Evolutionary conservation across 257 asterid species (phyloP).

Genomic region (Solanum dulcamara): DNA sequence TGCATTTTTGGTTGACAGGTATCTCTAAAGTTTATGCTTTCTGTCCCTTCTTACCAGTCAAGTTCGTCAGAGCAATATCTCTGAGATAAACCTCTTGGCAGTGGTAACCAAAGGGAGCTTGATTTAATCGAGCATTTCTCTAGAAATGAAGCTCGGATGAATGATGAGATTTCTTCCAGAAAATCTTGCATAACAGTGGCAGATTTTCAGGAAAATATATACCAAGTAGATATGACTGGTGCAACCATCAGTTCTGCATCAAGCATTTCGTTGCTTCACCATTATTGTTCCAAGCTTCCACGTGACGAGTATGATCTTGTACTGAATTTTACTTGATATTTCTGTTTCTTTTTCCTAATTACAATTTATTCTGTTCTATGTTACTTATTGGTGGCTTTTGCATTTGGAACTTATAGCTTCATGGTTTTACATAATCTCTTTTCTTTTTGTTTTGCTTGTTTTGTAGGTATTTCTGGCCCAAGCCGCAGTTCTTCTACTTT

Average conservation of each 20-base stretch:
- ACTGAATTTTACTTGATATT: neutral
- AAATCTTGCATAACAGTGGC: conserved; percentile 18
- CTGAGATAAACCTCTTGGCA: conserved; percentile 27
- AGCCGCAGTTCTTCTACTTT: conserved; percentile 51
- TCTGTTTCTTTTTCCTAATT: neutral
- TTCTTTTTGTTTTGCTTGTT: conserved; percentile 4
- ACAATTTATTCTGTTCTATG: neutral
- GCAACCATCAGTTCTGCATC: conserved; percentile 71
- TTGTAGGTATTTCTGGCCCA: conserved; percentile 72
- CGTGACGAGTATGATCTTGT: conserved; percentile 75
- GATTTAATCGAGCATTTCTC: conserved; percentile 55
- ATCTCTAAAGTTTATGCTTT: conserved; percentile 4
- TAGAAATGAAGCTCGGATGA: conserved; percentile 68
- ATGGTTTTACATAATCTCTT: neutral
- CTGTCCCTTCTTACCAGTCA: conserved; percentile 1
- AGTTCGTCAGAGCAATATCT: conserved; percentile 1
- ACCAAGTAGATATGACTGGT: conserved; percentile 65
- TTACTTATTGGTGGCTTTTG: neutral
- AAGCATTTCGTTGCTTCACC: conserved; percentile 82
- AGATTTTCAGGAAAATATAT: conserved; percentile 52
- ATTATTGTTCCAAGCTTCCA: conserved; percentile 84
- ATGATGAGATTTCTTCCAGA: conserved; percentile 64
- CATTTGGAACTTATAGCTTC: neutral
- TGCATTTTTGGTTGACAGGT: conserved; percentile 93
- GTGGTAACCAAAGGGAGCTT: conserved; percentile 56